A percentile compares a stretch with the other conserved stretches of the same genome.
Evolutionary conservation across 1,284 basidiomycete species (phyloP).

Genomic region (Fistulinella staudtii): DNA sequence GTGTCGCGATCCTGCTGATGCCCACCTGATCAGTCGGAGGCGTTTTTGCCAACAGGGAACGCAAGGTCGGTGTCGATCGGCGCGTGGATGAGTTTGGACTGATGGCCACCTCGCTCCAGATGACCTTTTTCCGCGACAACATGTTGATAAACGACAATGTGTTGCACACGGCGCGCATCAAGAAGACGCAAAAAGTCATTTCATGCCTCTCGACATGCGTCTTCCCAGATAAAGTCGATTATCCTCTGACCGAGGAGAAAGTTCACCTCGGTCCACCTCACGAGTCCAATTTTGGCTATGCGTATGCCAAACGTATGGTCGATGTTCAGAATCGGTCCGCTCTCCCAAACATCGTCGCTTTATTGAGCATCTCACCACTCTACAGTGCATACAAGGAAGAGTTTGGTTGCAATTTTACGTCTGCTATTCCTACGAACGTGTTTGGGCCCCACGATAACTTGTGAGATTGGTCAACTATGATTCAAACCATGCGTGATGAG

Average conservation of each 20-base stretch:
- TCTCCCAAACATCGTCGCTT: not conserved
- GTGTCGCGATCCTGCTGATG: slow-evolving; percentile 5
- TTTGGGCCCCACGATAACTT: slow-evolving; percentile 85
- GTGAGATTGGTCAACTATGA: slow-evolving; percentile 36
- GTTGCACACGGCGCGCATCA: slow-evolving; percentile 66
- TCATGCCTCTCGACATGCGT: slow-evolving; percentile 88
- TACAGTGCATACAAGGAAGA: slow-evolving; percentile 85
- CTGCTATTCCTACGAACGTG: slow-evolving; percentile 89
- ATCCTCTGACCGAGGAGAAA: slow-evolving; percentile 87
- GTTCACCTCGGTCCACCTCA: slow-evolving; percentile 87
- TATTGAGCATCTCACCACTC: not conserved
- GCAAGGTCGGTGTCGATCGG: slow-evolving; percentile 52
- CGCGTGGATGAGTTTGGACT: not conserved
- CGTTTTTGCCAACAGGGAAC: slow-evolving; percentile 87
- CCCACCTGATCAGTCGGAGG: slow-evolving; percentile 66
- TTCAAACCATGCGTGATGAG: slow-evolving; percentile 3
- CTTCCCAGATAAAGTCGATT: slow-evolving; percentile 82
- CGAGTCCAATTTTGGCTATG: slow-evolving; percentile 88
- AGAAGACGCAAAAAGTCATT: slow-evolving; percentile 67
- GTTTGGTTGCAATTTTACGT: slow-evolving; percentile 86
- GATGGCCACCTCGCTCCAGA: slow-evolving; percentile 39
- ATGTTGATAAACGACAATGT: slow-evolving; percentile 90
- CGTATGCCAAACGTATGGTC: slow-evolving; percentile 90
- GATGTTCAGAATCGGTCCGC: slow-evolving; percentile 87
- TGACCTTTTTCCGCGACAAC: slow-evolving; percentile 87